Evolutionary conservation across 441 rosid species (phyloP).

Genomic region (Dalechampia spathulata): DNA sequence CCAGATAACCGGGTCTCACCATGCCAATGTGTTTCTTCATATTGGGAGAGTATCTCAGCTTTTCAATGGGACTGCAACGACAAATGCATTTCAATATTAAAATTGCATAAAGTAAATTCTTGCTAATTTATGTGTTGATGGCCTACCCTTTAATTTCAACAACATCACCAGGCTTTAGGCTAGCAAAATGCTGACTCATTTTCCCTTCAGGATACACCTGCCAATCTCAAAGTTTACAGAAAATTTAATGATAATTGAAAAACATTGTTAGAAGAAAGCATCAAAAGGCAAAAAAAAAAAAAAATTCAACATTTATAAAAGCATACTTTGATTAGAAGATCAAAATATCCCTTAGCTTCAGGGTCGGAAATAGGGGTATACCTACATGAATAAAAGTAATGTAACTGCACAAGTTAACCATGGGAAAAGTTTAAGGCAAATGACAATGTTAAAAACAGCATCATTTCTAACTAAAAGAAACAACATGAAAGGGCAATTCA

Average conservation of each 20-base stretch:
- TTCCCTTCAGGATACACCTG: slow-evolving; percentile 96
- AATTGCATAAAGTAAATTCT: background rate
- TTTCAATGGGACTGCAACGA: slow-evolving; percentile 83
- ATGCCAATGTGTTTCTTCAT: slow-evolving; percentile 96
- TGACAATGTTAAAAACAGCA: slow-evolving; percentile 4
- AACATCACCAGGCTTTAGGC: slow-evolving; percentile 85
- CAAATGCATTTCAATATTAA: slow-evolving; percentile 14
- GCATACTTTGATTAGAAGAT: slow-evolving; percentile 81
- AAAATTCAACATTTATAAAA: background rate
- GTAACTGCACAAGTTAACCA: background rate
- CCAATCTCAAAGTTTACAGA: slow-evolving; percentile 5
- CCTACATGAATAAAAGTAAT: slow-evolving; percentile 30
- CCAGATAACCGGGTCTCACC: slow-evolving; percentile 44
- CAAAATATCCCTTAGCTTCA: slow-evolving; percentile 82
- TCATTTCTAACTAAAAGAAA: slow-evolving; percentile 3
- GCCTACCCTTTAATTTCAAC: slow-evolving; percentile 93
- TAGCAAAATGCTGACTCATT: slow-evolving; percentile 98
- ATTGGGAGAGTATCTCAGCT: slow-evolving; percentile 81
- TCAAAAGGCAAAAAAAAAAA: slow-evolving; percentile 3
- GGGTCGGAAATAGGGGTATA: slow-evolving; percentile 97
- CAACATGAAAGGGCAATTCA: background rate
- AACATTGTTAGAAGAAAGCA: slow-evolving; percentile 8
- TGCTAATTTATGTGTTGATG: slow-evolving; percentile 1
- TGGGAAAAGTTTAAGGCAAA: slow-evolving; percentile 2
- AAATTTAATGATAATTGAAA: slow-evolving; percentile 1